These are phyloP conservation scores for Daldinia vernicosa DNA, from an alignment of 495 filamentous ascomycete genomes.

Conservation along the genomic window DNA sequence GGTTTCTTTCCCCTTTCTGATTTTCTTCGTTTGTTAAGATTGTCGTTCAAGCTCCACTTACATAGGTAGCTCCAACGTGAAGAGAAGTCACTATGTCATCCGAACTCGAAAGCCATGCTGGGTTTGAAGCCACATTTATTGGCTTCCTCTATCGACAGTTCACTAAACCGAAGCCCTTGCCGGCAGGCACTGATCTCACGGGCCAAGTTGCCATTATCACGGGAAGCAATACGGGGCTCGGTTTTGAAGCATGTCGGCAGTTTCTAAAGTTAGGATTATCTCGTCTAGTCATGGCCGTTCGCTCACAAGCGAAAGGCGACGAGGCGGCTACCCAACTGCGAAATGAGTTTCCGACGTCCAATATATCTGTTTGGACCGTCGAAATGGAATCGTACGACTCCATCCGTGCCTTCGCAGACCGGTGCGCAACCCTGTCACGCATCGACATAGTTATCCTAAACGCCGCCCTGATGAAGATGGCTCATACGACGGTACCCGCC, in stretches of 20 bases:
- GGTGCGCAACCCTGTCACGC: not conserved
- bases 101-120: not conserved
- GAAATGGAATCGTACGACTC: slow-evolving; percentile 1
- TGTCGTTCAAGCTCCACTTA: not conserved
- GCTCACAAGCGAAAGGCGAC: not conserved
- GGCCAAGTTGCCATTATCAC: not conserved
- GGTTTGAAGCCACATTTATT: not conserved
- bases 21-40: not conserved
- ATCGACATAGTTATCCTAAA: not conserved
- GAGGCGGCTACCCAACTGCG: not conserved
- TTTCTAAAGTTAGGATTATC: not conserved
- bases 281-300: not conserved
- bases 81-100: not conserved
- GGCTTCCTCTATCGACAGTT: not conserved
- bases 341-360: not conserved
- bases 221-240: not conserved
- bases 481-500: not conserved
- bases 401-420: not conserved
- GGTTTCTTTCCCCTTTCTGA: not conserved
- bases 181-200: not conserved
- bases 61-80: not conserved
- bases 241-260: slow-evolving; percentile 1
- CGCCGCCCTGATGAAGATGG: not conserved
- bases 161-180: not conserved
- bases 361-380: not conserved